These are phyloP conservation scores for Ogataea haglerorum DNA, from an alignment of 805 yeast genomes.

Conservation along the genomic window DNA sequence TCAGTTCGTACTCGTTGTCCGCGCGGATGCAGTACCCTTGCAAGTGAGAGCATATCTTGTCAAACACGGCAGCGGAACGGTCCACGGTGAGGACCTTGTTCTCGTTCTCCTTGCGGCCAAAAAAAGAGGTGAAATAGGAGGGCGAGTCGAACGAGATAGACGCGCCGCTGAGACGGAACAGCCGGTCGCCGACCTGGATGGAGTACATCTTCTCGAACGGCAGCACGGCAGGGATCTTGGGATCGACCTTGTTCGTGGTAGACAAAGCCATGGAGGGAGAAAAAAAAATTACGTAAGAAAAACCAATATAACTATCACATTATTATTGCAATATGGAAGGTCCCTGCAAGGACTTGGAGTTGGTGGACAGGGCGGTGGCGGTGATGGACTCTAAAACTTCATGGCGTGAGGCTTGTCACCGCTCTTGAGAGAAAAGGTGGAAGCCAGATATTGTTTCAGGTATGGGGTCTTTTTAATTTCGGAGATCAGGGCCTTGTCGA, in stretches of 20 bases:
- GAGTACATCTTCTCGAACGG: conserved; percentile 70
- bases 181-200: conserved; percentile 63
- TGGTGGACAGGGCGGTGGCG: conserved; percentile 19
- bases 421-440: conserved; percentile 93
- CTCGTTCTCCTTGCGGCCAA: conserved; percentile 38
- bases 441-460: conserved; percentile 92
- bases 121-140: conserved; percentile 78
- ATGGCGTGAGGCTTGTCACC: conserved; percentile 99
- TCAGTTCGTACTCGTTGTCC: conserved; percentile 56
- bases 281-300: background rate
- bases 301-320: conserved; percentile 11
- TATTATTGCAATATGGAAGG: conserved; percentile 12
- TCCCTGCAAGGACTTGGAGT: conserved; percentile 12
- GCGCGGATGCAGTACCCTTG: conserved; percentile 75
- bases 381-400: conserved; percentile 63
- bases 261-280: background rate
- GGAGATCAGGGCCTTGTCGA: conserved; percentile 87
- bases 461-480: conserved; percentile 97
- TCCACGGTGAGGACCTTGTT: conserved; percentile 58
- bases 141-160: conserved; percentile 85
- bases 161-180: conserved; percentile 74
- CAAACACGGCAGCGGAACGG: conserved; percentile 67
- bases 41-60: conserved; percentile 62
- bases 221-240: conserved; percentile 47
- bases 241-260: conserved; percentile 29